These are phyloP conservation scores for Solanum tarijense DNA, from an alignment of 257 asterid species.

Conservation along the genomic window DNA sequence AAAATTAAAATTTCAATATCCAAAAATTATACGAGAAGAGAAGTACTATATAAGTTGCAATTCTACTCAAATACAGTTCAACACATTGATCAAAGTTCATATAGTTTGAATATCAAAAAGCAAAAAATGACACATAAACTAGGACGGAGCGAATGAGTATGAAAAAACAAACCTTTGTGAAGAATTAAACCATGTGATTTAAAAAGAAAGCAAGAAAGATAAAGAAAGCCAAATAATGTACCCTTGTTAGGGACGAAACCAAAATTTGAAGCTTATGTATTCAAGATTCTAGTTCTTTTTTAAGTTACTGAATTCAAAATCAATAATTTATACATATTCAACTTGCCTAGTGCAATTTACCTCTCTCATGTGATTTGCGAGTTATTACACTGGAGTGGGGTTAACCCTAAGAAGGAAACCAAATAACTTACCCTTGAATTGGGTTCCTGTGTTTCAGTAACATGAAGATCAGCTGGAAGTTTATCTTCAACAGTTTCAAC, in stretches of 20 bases:
- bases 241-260: background rate
- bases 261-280: background rate
- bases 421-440: constrained; percentile 54
- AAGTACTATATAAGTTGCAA: background rate
- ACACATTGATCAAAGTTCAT: background rate
- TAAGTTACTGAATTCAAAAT: background rate
- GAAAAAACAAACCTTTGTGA: background rate
- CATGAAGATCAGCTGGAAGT: constrained; percentile 73
- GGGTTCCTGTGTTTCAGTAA: constrained; percentile 60
- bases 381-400: background rate
- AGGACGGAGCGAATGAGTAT: background rate
- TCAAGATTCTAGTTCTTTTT: background rate
- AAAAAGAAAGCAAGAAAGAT: background rate
- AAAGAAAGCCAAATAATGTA: background rate
- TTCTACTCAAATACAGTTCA: background rate
- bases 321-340: background rate
- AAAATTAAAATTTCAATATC: background rate
- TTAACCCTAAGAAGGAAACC: background rate
- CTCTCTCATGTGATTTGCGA: background rate
- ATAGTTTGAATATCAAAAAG: background rate
- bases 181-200: background rate
- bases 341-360: background rate
- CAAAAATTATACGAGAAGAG: background rate
- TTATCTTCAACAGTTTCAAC: constrained; percentile 36
- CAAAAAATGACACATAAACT: background rate